Evolutionary conservation across 1,139 yeast species (phyloP).

Genomic region (Lodderomyces metapsilosis): DNA sequence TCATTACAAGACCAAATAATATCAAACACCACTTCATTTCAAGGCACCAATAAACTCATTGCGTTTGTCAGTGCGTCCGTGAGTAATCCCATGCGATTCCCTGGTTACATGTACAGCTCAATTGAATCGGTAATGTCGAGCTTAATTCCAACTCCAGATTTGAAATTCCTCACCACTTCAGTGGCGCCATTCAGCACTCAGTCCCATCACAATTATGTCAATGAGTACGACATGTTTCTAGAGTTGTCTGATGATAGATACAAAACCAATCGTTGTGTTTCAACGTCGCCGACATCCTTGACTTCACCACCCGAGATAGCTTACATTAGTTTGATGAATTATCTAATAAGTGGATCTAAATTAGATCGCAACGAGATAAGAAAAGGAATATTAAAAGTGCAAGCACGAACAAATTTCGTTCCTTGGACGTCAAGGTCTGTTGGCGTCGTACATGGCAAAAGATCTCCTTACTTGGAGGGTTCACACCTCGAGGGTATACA

Average conservation of each 20-base stretch:
- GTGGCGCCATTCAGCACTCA: slow-evolving; percentile 76
- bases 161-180: slow-evolving; percentile 83
- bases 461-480: slow-evolving; percentile 55
- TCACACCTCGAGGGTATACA: slow-evolving; percentile 66
- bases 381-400: slow-evolving; percentile 75
- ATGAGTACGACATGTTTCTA: slow-evolving; percentile 82
- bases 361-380: slow-evolving; percentile 74
- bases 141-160: slow-evolving; percentile 82
- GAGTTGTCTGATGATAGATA: slow-evolving; percentile 79
- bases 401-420: slow-evolving; percentile 75
- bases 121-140: slow-evolving; percentile 80
- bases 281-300: slow-evolving; percentile 24
- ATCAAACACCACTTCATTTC: slow-evolving; percentile 44
- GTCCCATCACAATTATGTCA: slow-evolving; percentile 53
- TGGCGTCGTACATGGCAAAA: slow-evolving; percentile 74
- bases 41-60: slow-evolving; percentile 80
- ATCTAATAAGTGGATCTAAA: slow-evolving; percentile 59
- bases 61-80: slow-evolving; percentile 82
- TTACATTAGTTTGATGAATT: slow-evolving; percentile 72
- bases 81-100: slow-evolving; percentile 86
- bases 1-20: slow-evolving; percentile 9
- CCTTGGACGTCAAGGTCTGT: slow-evolving; percentile 86
- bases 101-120: slow-evolving; percentile 88
- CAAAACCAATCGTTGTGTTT: slow-evolving; percentile 54
- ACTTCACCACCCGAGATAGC: slow-evolving; percentile 17